These are phyloP conservation scores for Fusarium chlamydosporum DNA, from an alignment of 2,329 filamentous ascomycete genomes.

Conservation along the genomic window DNA sequence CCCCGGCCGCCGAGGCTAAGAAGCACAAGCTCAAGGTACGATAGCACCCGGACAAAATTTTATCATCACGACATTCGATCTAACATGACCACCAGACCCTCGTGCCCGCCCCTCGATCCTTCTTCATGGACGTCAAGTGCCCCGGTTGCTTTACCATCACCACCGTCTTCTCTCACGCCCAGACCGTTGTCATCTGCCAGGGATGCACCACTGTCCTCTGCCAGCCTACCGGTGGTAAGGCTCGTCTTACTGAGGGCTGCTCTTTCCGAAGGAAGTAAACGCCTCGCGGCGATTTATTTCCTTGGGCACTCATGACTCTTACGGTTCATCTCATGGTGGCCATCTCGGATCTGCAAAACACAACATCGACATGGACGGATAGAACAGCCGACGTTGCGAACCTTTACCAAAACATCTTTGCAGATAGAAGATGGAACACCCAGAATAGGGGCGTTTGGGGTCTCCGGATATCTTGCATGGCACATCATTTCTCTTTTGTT, in stretches of 20 bases:
- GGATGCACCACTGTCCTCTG: conserved; percentile 99
- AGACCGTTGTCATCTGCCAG: conserved; percentile 99
- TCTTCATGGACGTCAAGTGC: conserved; percentile 99
- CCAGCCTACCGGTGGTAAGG: conserved; percentile 99
- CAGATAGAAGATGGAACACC: conserved; percentile 81
- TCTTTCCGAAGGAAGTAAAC: conserved; percentile 99
- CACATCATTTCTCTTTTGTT: conserved; percentile 64
- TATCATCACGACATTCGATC: conserved; percentile 39
- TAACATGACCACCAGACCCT: conserved; percentile 74
- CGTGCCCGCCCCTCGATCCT: conserved; percentile 95
- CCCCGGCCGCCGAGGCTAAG: conserved; percentile 95
- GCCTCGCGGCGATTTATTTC: conserved; percentile 62
- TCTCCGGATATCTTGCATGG: conserved; percentile 87
- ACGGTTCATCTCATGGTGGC: conserved; percentile 66
- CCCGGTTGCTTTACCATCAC: conserved; percentile 99
- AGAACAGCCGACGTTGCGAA: conserved; percentile 63
- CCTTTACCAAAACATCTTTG: conserved; percentile 62
- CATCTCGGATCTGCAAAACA: conserved; percentile 72
- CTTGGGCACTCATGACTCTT: conserved; percentile 65
- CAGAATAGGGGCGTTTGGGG: conserved; percentile 78
- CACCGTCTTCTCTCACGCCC: conserved; percentile 99
- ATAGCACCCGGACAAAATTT: conserved; percentile 37
- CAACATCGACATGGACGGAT: conserved; percentile 65
- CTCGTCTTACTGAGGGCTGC: conserved; percentile 98
- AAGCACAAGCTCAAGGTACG: conserved; percentile 99